Evolutionary conservation across 2,329 filamentous ascomycete species (phyloP), one percentile per base, ranked within the genome.

Genomic region (Hymenoscyphus infarciens): DNA sequence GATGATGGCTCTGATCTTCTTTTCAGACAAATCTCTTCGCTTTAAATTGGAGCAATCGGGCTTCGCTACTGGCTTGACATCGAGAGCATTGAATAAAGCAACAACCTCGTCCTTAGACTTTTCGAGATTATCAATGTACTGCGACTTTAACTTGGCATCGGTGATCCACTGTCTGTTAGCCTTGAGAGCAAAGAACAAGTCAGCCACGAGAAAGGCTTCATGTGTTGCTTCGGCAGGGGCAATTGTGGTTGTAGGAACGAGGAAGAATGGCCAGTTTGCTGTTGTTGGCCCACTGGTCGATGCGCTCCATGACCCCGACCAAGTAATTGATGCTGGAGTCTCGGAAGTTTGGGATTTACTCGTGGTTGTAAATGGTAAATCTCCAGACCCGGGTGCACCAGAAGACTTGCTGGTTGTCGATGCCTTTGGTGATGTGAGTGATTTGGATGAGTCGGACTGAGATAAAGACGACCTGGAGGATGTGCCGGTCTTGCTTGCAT

Each of bases 141-240:
- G 60, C 5, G 57, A 54, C 49, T 57, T 64, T 16, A 62, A 56
- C n/a, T 35, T 54, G 27, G 57, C 15, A 55, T 64, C 63, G 1
- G 60, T 64, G 11, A 64, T 29, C 63, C 53, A 62, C n/a, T 57
- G 31, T 49, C 60, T 31, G 31, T 64, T 64, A 25, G 54, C 35
- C n/a, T 56, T 25, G 22, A 64, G 57, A 7, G 60, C 38, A 55
- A 59, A 49, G 27, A 61, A 64, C 19, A 62, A 45, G 19, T 39
- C 53, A 16, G 19, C 60, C 10, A 64, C 15, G 11, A 64, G 42
- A 3, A 56, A 49, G 5, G 57, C 60, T n/a, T 64, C 39, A 13
- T 56, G 57, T 25, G 63, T 64, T 15, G 52, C 54, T 61, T 61
- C 52, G 16, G 60, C 22, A 16, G 42, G 55, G 19, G 39, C n/a